phyloP scores from a whole-genome alignment of 805 yeast species.

The Sugiyamaella floridensis region DNA sequence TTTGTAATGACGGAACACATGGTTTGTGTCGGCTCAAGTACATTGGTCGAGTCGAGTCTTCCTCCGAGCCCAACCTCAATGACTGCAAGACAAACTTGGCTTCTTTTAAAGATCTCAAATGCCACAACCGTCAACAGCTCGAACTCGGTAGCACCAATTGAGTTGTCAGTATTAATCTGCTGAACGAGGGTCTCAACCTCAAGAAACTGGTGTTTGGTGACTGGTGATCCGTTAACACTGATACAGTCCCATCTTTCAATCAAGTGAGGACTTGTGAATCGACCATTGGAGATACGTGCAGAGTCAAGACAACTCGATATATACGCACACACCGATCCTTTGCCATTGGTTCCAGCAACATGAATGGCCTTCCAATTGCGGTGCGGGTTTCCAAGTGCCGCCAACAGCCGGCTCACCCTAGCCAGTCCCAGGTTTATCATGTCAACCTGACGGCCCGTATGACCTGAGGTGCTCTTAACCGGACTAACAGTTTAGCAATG shows the following conservation, averaged over 20 bases:
- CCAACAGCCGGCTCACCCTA: slow-evolving; percentile 42
- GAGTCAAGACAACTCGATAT: slow-evolving; percentile 54
- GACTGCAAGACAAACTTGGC: slow-evolving; percentile 63
- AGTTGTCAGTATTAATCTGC: slow-evolving; percentile 33
- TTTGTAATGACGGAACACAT: slow-evolving; percentile 71
- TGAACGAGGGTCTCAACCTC: slow-evolving; percentile 39
- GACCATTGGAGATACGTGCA: slow-evolving; percentile 51
- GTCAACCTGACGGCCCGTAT: not conserved
- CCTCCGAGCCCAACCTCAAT: slow-evolving; percentile 97
- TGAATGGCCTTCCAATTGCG: slow-evolving; percentile 61
- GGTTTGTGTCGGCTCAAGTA: slow-evolving; percentile 37
- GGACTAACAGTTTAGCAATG: too few species aligned
- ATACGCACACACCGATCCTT: slow-evolving; percentile 88
- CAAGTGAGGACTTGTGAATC: slow-evolving; percentile 86
- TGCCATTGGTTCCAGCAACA: slow-evolving; percentile 95
- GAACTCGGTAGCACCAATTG: slow-evolving; percentile 75
- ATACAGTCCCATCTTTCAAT: slow-evolving; percentile 69
- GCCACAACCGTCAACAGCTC: slow-evolving; percentile 84
- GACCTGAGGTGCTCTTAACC: not conserved
- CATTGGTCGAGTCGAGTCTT: slow-evolving; percentile 80
- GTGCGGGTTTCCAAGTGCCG: slow-evolving; percentile 64
- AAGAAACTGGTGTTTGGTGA: slow-evolving; percentile 42
- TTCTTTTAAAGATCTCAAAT: slow-evolving; percentile 58
- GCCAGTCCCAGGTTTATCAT: slow-evolving; percentile 52
- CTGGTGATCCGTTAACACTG: slow-evolving; percentile 52